Conservation (phyloP, 78 protist species). For the Diacronema lutheri region DNA sequence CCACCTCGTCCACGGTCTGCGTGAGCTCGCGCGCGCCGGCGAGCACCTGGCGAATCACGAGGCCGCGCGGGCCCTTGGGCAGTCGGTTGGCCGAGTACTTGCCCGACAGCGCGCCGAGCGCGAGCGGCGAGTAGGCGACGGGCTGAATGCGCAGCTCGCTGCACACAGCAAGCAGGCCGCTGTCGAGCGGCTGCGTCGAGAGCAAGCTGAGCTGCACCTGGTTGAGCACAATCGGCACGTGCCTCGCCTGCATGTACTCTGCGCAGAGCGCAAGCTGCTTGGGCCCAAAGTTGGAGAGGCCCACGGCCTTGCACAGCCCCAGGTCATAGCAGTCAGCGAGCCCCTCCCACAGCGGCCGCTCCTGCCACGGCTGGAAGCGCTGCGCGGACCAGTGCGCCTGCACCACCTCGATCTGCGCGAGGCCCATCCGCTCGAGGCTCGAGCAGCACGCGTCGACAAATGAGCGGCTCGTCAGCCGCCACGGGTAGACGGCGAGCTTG, state of each 20-base stretch:
- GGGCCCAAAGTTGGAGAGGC: conserved; percentile 3
- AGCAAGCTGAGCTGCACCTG: conserved; percentile 8
- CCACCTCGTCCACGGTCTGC: background rate
- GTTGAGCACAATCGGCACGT: background rate
- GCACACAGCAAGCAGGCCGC: background rate
- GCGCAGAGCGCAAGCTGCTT: background rate
- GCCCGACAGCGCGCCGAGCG: background rate
- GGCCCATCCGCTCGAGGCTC: conserved; percentile 1
- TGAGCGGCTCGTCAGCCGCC: background rate
- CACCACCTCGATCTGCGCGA: background rate
- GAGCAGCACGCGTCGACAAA: conserved; percentile 11
- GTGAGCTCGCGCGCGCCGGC: background rate
- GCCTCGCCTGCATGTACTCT: background rate
- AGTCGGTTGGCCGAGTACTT: background rate
- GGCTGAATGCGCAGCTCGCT: background rate
- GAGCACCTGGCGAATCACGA: background rate
- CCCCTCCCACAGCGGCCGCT: conserved; percentile 4
- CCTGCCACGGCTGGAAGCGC: background rate
- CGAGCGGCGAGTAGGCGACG: conserved; percentile 10
- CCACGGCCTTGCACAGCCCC: background rate
- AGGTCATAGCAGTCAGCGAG: background rate
- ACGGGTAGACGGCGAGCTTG: conserved; percentile 14
- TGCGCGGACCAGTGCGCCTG: conserved; percentile 13
- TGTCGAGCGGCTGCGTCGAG: background rate
- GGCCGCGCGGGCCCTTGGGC: background rate